Evolutionary conservation across 345 rosid species (phyloP), one percentile per base, ranked within the genome.

Genomic region (Euphorbia lathyris): DNA sequence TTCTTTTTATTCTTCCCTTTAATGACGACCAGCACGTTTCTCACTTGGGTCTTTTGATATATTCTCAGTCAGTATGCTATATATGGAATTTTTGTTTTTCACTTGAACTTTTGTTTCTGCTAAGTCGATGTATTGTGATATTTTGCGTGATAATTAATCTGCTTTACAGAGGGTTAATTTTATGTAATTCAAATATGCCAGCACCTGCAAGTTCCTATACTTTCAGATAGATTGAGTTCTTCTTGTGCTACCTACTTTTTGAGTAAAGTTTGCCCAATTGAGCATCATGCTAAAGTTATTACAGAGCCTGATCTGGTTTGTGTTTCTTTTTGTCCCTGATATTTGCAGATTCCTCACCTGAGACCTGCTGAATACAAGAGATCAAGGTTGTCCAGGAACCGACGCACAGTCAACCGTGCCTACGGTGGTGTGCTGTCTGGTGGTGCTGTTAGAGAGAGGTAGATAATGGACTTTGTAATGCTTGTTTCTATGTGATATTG

Each of bases 321-420:
- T 9, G 20, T 10, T 57, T 68, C 16, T 8, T 40, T 20, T n/a
- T 40, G 11, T 40, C 11, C 10, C 1, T 40, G 43, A 40, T 45
- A 6, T n/a, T 59, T 80, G 53, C 83, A 89, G 95, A 89, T 87
- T 68, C 92, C 95, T 48, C 97, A 89, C 77, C 68, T 92, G 88
- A 86, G 97, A 80, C 97, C 97, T 12, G 70, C 96, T 65, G 88
- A 92, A 65, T 92, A 92, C 78, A 92, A 92, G 85, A 89, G 93
- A 72, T 87, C 96, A 42, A 78, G 95, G 52, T 80, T 87, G 74
- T 63, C 88, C 10, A 89, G 95, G 75, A 89, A 84, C 75, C 68
- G 83, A 3, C 85, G 96, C 65, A 88, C 97, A 2, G 97, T 92
- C 61, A 92, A 85, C 84, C 97, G 97, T 79, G 81, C 97, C 19